A percentile compares a stretch with the other conserved stretches of the same genome.
These are phyloP conservation scores for Roridomyces roridus DNA, from an alignment of 768 basidiomycete species.

Conservation along the genomic window DNA sequence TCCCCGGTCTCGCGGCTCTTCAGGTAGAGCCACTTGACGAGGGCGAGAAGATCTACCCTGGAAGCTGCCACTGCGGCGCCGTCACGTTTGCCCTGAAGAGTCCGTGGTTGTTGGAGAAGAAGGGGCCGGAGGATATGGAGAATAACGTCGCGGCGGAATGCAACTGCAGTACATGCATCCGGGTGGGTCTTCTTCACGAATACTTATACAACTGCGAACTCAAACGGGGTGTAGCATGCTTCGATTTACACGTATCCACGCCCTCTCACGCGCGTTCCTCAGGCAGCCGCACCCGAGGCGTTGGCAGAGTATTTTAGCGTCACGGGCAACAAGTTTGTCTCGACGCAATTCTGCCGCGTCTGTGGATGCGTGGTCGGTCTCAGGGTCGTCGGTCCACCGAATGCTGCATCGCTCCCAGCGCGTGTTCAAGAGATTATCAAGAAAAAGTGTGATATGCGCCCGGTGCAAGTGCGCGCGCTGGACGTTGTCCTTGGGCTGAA, in stretches of 20 bases:
- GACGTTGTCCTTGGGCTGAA: slow-evolving; percentile 20
- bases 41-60: slow-evolving; percentile 25
- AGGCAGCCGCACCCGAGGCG: slow-evolving; percentile 12
- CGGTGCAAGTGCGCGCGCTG: slow-evolving; percentile 26
- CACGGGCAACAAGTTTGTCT: slow-evolving; percentile 16
- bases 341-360: slow-evolving; percentile 18
- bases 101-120: slow-evolving; percentile 17
- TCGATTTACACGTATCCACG: slow-evolving; percentile 25
- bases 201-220: neutral
- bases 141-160: slow-evolving; percentile 18
- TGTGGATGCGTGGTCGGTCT: slow-evolving; percentile 19
- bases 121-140: slow-evolving; percentile 16
- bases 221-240: slow-evolving; percentile 4
- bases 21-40: slow-evolving; percentile 3
- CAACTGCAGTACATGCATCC: slow-evolving; percentile 23
- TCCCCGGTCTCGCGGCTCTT: slow-evolving; percentile 11
- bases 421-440: slow-evolving; percentile 19
- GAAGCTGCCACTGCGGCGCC: slow-evolving; percentile 27
- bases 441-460: slow-evolving; percentile 8
- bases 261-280: slow-evolving; percentile 14
- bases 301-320: slow-evolving; percentile 20
- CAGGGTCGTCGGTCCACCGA: slow-evolving; percentile 22
- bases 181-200: slow-evolving; percentile 3
- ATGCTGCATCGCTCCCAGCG: slow-evolving; percentile 12
- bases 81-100: slow-evolving; percentile 22